Evolutionary conservation across 2,329 filamentous ascomycete genomes (phyloP).

Genomic region (Aspergillus bombycis): DNA sequence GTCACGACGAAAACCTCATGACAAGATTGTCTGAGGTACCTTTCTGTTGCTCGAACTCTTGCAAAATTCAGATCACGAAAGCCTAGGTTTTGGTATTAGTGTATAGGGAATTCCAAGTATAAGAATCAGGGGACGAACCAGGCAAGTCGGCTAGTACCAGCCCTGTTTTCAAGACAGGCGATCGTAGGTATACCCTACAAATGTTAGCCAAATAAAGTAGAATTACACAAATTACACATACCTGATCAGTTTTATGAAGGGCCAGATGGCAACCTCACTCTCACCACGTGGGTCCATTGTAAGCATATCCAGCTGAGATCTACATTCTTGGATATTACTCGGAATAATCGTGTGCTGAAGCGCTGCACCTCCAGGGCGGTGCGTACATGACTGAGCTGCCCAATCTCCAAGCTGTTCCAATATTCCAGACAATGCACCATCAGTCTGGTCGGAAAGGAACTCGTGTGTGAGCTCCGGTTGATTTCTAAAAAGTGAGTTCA

Average conservation of each 20-base stretch:
- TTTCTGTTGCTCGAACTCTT: constrained; percentile 22
- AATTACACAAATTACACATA: background rate
- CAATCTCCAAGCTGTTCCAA: constrained; percentile 12
- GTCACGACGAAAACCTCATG: constrained; percentile 27
- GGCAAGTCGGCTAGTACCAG: constrained; percentile 27
- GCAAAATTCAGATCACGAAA: constrained; percentile 27
- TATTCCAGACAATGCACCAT: constrained; percentile 10
- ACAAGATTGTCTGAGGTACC: constrained; percentile 25
- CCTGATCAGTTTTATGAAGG: constrained; percentile 27
- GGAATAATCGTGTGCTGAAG: constrained; percentile 9
- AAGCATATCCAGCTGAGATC: constrained; percentile 18
- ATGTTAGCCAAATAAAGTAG: background rate
- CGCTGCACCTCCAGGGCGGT: constrained; percentile 18
- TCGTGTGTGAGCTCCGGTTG: constrained; percentile 14
- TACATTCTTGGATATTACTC: constrained; percentile 17
- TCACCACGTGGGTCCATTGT: constrained; percentile 8
- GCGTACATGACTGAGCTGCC: constrained; percentile 10
- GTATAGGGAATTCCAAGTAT: background rate
- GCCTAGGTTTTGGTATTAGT: constrained; percentile 12
- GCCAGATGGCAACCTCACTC: constrained; percentile 21
- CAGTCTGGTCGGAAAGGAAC: constrained; percentile 16
- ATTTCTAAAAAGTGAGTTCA: constrained; percentile 21
- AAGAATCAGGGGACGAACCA: constrained; percentile 12
- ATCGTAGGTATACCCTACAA: constrained; percentile 24
- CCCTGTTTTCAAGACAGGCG: constrained; percentile 23